Evolutionary conservation across 345 rosid species (phyloP).

Genomic region (Clarkia xantiana): DNA sequence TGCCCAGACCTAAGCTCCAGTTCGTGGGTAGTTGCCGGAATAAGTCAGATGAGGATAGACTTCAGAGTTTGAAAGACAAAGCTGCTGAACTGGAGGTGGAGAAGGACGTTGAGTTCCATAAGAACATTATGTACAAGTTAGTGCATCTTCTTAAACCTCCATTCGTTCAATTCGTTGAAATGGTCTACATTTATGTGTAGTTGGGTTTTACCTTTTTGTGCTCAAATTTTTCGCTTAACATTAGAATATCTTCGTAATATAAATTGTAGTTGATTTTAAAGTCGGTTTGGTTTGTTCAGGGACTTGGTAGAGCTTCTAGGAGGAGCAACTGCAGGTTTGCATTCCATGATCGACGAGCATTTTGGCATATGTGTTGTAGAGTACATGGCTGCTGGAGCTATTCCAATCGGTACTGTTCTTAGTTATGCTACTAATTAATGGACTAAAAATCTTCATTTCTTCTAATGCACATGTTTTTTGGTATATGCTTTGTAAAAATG

Average conservation of each 20-base stretch:
- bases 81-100: conserved; percentile 53
- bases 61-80: conserved; percentile 55
- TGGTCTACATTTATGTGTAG: too few relatives aligned
- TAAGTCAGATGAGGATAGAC: conserved; percentile 63
- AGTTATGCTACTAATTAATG: conserved; percentile 1
- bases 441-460: too few relatives aligned
- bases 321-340: conserved; percentile 65
- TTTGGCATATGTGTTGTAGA: conserved; percentile 85
- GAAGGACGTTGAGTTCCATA: conserved; percentile 51
- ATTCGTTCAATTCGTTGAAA: too few relatives aligned
- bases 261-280: neutral
- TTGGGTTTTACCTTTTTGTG: neutral
- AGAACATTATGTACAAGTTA: conserved; percentile 71
- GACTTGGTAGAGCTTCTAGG: conserved; percentile 61
- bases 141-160: too few relatives aligned
- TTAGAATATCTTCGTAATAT: too few relatives aligned
- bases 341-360: conserved; percentile 82
- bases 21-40: conserved; percentile 96
- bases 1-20: conserved; percentile 68
- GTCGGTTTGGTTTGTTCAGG: conserved; percentile 24
- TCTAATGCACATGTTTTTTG: too few relatives aligned
- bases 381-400: conserved; percentile 91
- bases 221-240: neutral
- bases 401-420: conserved; percentile 65
- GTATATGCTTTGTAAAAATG: too few relatives aligned